These are phyloP conservation scores for Podospora didyma DNA, from an alignment of 495 filamentous ascomycete species.

Conservation along the genomic window DNA sequence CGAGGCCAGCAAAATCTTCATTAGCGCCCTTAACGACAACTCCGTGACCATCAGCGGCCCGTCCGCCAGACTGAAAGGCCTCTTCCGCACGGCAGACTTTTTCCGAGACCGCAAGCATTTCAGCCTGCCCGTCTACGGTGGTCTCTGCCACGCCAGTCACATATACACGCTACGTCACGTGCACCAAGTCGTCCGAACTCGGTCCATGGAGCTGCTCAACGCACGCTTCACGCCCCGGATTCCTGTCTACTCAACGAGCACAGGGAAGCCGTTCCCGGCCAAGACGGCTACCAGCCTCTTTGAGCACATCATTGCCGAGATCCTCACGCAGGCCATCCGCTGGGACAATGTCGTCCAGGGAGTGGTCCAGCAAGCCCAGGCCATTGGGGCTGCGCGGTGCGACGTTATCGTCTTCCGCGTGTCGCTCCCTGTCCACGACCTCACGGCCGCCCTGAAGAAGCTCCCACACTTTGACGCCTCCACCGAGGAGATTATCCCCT, in stretches of 20 bases:
- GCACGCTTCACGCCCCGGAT: constrained; percentile 10
- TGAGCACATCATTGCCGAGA: constrained; percentile 26
- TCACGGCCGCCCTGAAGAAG: constrained; percentile 2
- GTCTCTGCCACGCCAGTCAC: constrained; percentile 28
- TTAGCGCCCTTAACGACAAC: constrained; percentile 23
- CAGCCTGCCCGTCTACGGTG: constrained; percentile 41
- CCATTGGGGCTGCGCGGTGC: constrained; percentile 7
- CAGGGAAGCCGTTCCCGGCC: constrained; percentile 17
- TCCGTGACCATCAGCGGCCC: constrained; percentile 39
- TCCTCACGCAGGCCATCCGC: constrained; percentile 37
- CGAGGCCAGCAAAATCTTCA: constrained; percentile 9
- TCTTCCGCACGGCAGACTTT: constrained; percentile 6
- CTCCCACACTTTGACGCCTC: background rate
- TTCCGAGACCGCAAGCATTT: constrained; percentile 36
- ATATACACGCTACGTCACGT: constrained; percentile 33
- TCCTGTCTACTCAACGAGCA: constrained; percentile 15
- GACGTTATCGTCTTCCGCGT: constrained; percentile 13
- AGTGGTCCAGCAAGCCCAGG: constrained; percentile 31
- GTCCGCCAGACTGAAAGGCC: constrained; percentile 15
- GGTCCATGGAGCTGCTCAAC: constrained; percentile 7
- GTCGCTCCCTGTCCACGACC: constrained; percentile 16
- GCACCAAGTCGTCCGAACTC: constrained; percentile 9
- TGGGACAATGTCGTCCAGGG: constrained; percentile 83
- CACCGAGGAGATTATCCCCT: constrained; percentile 5
- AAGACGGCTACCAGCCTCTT: constrained; percentile 23